Evolutionary conservation across 139 green algal species (phyloP).

Genomic region (Asterochloris erici): DNA sequence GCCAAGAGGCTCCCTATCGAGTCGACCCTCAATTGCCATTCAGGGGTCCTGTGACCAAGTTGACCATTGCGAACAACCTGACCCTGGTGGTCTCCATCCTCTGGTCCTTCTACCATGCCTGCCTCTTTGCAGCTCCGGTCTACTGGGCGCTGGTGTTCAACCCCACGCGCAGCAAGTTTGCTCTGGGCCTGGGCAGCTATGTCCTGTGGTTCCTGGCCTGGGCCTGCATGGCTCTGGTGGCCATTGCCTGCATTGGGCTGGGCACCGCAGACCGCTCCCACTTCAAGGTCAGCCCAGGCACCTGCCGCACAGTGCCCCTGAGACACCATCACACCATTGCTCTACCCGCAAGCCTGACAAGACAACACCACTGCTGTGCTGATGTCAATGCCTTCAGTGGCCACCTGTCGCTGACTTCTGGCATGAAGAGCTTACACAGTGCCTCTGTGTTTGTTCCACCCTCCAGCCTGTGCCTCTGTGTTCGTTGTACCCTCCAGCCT

Average conservation of each 20-base stretch:
- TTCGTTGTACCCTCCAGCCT: too few relatives aligned
- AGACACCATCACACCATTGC: too few relatives aligned
- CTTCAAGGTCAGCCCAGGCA: too few relatives aligned
- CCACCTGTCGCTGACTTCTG: too few relatives aligned
- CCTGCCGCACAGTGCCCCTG: too few relatives aligned
- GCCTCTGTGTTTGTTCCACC: too few relatives aligned
- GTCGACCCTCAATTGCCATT: not conserved
- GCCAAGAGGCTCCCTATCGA: not conserved
- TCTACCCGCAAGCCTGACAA: too few relatives aligned
- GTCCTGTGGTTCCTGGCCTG: not conserved
- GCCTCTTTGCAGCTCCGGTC: slow-evolving; percentile 17
- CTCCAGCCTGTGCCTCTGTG: too few relatives aligned
- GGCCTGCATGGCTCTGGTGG: slow-evolving; percentile 7
- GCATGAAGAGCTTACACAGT: too few relatives aligned
- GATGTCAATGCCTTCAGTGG: too few relatives aligned
- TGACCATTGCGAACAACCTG: slow-evolving; percentile 19
- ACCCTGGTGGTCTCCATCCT: slow-evolving; percentile 21
- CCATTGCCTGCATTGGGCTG: slow-evolving; percentile 14
- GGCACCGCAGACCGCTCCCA: not conserved
- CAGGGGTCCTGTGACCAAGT: not conserved
- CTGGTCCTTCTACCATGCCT: slow-evolving; percentile 12
- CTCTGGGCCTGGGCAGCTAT: slow-evolving; percentile 5
- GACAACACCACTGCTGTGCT: too few relatives aligned
- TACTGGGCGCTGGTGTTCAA: not conserved
- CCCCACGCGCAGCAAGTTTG: not conserved